A percentile compares a stretch with the other conserved stretches of the same genome.
Evolutionary conservation across 140 eudicot species (phyloP).

Genomic region (Ambrosia hybrid): DNA sequence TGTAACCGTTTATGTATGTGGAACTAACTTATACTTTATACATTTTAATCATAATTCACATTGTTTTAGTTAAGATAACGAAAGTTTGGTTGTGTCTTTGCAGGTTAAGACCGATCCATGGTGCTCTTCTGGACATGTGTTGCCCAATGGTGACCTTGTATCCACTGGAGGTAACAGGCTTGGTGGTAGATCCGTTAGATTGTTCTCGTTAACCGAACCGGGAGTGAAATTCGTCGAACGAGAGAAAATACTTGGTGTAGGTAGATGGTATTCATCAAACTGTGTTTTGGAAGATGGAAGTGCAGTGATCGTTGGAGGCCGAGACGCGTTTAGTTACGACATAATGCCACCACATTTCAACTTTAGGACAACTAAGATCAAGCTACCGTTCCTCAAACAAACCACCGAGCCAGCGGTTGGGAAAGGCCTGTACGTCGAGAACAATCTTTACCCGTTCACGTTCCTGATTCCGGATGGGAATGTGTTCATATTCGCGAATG

Average conservation of each 20-base stretch:
- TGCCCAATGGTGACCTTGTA: slow-evolving; percentile 40
- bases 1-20: slow-evolving; percentile 38
- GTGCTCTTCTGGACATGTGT: slow-evolving; percentile 54
- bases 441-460: slow-evolving; percentile 59
- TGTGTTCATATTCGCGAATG: slow-evolving; percentile 59
- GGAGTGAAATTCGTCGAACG: slow-evolving; percentile 38
- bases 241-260: slow-evolving; percentile 29
- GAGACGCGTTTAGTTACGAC: slow-evolving; percentile 52
- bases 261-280: slow-evolving; percentile 63
- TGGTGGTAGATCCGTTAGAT: slow-evolving; percentile 29
- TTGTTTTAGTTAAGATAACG: not conserved
- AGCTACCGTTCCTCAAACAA: slow-evolving; percentile 49
- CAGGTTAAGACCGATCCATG: slow-evolving; percentile 47
- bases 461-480: slow-evolving; percentile 48
- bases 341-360: slow-evolving; percentile 37
- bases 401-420: slow-evolving; percentile 33
- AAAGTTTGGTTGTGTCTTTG: not conserved
- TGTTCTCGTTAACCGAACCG: not conserved
- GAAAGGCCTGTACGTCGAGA: slow-evolving; percentile 33
- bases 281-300: slow-evolving; percentile 28
- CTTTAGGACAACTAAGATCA: slow-evolving; percentile 17
- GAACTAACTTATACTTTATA: slow-evolving; percentile 9
- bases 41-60: no score
- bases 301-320: slow-evolving; percentile 61
- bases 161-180: slow-evolving; percentile 44